phyloP scores from a whole-genome alignment of 352 stramenopile species.

The Aphanomyces invadans region DNA sequence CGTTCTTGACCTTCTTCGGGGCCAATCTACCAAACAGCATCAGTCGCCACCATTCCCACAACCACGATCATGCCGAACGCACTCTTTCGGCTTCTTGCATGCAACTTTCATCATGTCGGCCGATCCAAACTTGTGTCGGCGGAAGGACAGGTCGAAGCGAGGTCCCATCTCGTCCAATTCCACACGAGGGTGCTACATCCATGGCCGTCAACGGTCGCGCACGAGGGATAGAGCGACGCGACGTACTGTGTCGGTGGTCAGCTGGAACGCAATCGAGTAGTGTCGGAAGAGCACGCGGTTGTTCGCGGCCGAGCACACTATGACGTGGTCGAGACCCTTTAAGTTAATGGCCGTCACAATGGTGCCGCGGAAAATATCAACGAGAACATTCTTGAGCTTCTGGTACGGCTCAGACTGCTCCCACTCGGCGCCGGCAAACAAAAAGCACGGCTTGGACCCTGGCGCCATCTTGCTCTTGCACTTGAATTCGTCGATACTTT shows the following conservation, averaged over 20 bases:
- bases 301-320: constrained; percentile 93
- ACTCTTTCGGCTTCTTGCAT: constrained; percentile 89
- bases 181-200: constrained; percentile 65
- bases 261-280: constrained; percentile 95
- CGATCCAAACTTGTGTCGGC: constrained; percentile 92
- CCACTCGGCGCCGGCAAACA: constrained; percentile 95
- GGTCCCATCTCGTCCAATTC: constrained; percentile 88
- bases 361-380: constrained; percentile 97
- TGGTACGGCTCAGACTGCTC: constrained; percentile 83
- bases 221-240: no score
- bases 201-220: no score
- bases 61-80: constrained; percentile 7
- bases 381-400: constrained; percentile 92
- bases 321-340: constrained; percentile 95
- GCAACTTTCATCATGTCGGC: constrained; percentile 93
- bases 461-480: constrained; percentile 88
- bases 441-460: constrained; percentile 92
- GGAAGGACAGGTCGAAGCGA: constrained; percentile 85
- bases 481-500: constrained; percentile 90
- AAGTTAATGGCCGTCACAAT: constrained; percentile 93
- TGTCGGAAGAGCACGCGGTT: constrained; percentile 91
- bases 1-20: constrained; percentile 97
- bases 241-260: constrained; percentile 61
- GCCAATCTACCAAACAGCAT: constrained; percentile 44
- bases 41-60: neutral